These are phyloP conservation scores for Penicillium mononematosum DNA, from an alignment of 495 filamentous ascomycete genomes.

Conservation along the genomic window DNA sequence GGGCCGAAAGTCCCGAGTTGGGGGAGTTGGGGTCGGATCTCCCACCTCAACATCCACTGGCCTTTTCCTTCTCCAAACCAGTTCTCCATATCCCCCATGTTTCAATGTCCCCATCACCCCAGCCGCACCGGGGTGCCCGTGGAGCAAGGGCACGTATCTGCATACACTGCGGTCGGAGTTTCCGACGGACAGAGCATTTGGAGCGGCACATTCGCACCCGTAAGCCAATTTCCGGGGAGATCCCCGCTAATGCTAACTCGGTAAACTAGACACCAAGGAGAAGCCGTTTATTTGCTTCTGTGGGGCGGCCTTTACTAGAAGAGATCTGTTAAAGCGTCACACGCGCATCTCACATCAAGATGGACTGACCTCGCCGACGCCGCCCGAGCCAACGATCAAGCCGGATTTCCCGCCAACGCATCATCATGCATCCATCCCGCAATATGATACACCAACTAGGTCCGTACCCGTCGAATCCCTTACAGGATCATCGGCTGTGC, in stretches of 20 bases:
- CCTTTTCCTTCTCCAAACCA: constrained; percentile 23
- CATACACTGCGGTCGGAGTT: constrained; percentile 42
- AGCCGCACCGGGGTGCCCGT: constrained; percentile 25
- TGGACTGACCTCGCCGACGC: constrained; percentile 34
- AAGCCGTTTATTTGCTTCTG: constrained; percentile 56
- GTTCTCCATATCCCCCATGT: constrained; percentile 31
- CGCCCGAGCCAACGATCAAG: constrained; percentile 24
- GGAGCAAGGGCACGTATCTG: constrained; percentile 41
- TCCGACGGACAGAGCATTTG: constrained; percentile 49
- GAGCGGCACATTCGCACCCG: constrained; percentile 56
- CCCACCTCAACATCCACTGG: constrained; percentile 19
- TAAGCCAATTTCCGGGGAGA: constrained; percentile 39
- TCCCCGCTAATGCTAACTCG: constrained; percentile 19
- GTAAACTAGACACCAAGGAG: constrained; percentile 49
- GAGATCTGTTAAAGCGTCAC: constrained; percentile 55
- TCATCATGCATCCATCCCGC: constrained; percentile 21
- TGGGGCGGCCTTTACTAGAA: constrained; percentile 53
- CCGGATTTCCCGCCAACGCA: constrained; percentile 18
- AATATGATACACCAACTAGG: constrained; percentile 28
- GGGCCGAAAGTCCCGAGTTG: constrained; percentile 11
- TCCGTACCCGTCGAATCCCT: constrained; percentile 25
- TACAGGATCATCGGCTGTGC: constrained; percentile 27
- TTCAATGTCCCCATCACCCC: constrained; percentile 39
- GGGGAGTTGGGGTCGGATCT: constrained; percentile 14
- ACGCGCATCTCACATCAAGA: constrained; percentile 45